phyloP scores from a whole-genome alignment of 345 rosid genomes.

The Mangifera indica region DNA sequence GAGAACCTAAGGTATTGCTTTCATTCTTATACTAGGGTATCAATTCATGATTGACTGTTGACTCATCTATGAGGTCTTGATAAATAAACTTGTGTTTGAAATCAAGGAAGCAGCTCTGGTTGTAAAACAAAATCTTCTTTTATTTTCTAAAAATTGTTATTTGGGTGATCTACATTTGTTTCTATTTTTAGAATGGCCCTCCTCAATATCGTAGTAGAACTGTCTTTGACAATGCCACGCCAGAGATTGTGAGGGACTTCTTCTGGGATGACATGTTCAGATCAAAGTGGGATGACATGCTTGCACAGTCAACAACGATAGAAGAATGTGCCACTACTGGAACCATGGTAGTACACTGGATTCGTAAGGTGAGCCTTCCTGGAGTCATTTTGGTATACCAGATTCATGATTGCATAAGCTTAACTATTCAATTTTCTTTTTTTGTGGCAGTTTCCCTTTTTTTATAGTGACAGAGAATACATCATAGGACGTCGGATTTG shows the following conservation, averaged over 20 bases:
- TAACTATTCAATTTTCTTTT: slow-evolving; percentile 9
- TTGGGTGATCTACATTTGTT: slow-evolving; percentile 13
- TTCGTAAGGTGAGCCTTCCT: slow-evolving; percentile 51
- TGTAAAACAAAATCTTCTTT: background rate
- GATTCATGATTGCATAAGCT: slow-evolving; percentile 10
- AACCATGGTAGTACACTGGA: slow-evolving; percentile 83
- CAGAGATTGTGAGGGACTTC: slow-evolving; percentile 70
- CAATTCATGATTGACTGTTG: background rate
- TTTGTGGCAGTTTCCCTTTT: slow-evolving; percentile 68
- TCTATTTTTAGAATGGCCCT: slow-evolving; percentile 54
- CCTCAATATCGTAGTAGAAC: slow-evolving; percentile 66
- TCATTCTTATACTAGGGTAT: background rate
- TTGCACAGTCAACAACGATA: slow-evolving; percentile 43
- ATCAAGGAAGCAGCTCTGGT: background rate
- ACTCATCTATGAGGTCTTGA: background rate
- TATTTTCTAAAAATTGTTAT: background rate
- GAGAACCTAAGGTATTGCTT: slow-evolving; percentile 58
- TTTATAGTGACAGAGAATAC: slow-evolving; percentile 85
- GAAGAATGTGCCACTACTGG: slow-evolving; percentile 64
- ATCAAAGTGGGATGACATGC: slow-evolving; percentile 82
- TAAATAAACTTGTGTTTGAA: background rate
- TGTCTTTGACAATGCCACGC: slow-evolving; percentile 63
- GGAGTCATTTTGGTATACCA: background rate
- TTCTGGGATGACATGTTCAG: slow-evolving; percentile 86
- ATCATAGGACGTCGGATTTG: slow-evolving; percentile 79